Percentiles rank a stretch among this genome's conserved stretches.
Evolutionary conservation across 495 filamentous ascomycete species (phyloP).

Genomic region (Corynascus novoguineensis): DNA sequence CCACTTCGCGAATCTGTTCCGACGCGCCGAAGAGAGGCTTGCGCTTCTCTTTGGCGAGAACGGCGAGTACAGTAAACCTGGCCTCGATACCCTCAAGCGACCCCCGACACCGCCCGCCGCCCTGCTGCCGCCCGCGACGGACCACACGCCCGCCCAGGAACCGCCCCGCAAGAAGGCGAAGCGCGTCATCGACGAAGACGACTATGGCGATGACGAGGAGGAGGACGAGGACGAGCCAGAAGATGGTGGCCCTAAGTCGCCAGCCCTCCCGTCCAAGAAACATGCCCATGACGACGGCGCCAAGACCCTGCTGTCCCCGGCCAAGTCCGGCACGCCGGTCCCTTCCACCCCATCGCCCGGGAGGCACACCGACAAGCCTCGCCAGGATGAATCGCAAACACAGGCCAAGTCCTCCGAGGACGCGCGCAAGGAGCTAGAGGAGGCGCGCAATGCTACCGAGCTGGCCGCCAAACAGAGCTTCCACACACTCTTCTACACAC

Average conservation of each 20-base stretch:
- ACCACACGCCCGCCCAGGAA: conserved; percentile 43
- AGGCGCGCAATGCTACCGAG: conserved; percentile 88
- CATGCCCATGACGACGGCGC: conserved; percentile 43
- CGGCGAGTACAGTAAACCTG: conserved; percentile 50
- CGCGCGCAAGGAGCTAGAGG: conserved; percentile 85
- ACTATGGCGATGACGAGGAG: conserved; percentile 83
- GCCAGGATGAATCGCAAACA: conserved; percentile 38
- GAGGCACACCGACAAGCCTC: conserved; percentile 43
- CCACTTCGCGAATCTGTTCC: conserved; percentile 41
- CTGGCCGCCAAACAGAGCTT: conserved; percentile 85
- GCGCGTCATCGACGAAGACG: conserved; percentile 63
- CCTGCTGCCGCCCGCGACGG: conserved; percentile 41
- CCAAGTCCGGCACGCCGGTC: conserved; percentile 53
- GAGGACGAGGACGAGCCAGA: conserved; percentile 59
- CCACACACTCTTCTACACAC: conserved; percentile 85
- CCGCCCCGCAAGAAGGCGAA: conserved; percentile 46
- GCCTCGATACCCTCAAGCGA: conserved; percentile 38
- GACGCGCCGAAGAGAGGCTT: conserved; percentile 36
- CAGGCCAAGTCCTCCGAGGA: conserved; percentile 70
- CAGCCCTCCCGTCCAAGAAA: conserved; percentile 56
- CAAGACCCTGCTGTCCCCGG: conserved; percentile 47
- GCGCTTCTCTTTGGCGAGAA: conserved; percentile 75
- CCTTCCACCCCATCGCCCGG: conserved; percentile 48
- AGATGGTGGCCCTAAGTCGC: conserved; percentile 42
- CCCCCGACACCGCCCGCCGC: conserved; percentile 27